Base-by-base conservation (phyloP, 2,329 filamentous ascomycete species). In the Balansia obtecta region DNA sequence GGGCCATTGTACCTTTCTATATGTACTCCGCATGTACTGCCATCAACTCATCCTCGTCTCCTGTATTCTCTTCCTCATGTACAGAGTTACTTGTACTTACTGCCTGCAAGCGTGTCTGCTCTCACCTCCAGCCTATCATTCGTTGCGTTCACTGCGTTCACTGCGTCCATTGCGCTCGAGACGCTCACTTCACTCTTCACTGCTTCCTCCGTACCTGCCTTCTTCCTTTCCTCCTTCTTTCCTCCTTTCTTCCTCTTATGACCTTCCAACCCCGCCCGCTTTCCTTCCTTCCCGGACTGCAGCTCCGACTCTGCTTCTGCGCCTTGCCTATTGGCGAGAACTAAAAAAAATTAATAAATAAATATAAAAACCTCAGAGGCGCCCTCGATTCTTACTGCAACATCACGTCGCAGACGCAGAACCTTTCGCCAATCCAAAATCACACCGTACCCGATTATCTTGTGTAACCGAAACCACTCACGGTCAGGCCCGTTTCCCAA, bases 381-480 rank as follows among this genome's bases (percentile, higher is more conserved):
- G 47, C 37, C 33, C 34, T 49, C 47, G 18, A 18, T 16, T 45
- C 22, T 30, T 22, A 22, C 37, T 20, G n/a, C 39, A 30, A 46
- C 46, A 15, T 13, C 37, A 1, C 8, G 34, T 22, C n/a, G 30
- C 9, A 11, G 34, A 33, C n/a, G 30, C 9, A 11, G 27, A 44
- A 41, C 7, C n/a, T 38, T 38, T 16, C 37, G 27, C 38, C 15
- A 37, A 12, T 12, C 27, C 22, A n/a, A 43, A 38, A 34, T 44
- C 4, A 41, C 32, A 9, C 18, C 39, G 38, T 47, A 15, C 43
- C 43, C 33, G 47, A 22, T 38, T 13, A 8, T 39, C 32, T 37
- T 46, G 50, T 52, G 50, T 32, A 37, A 50, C 50, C 44, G 34
- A 15, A 45, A 41, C 39, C 50, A 50, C 50, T 33, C 50, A 50